Evolutionary conservation across 1,139 yeast species (phyloP).

Genomic region (Debaryomyces sp.): DNA sequence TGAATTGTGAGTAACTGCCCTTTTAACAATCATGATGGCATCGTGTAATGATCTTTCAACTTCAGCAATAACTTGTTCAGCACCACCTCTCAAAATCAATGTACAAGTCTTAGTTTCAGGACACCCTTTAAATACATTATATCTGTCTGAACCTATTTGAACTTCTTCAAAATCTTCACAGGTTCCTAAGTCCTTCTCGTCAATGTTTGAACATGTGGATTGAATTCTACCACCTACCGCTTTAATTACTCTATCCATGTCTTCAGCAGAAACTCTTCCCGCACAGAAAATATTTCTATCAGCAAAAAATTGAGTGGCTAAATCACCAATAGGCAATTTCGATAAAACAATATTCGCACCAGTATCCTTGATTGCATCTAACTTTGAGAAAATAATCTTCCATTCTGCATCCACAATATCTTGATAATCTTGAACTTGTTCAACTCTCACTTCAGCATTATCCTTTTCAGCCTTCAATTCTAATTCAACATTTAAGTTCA

Average conservation of each 20-base stretch:
- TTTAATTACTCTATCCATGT: conserved; percentile 86
- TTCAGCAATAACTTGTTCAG: conserved; percentile 97
- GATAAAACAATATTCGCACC: conserved; percentile 95
- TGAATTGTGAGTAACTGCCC: conserved; percentile 83
- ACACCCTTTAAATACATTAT: conserved; percentile 89
- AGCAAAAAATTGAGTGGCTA: conserved; percentile 97
- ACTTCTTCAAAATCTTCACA: conserved; percentile 87
- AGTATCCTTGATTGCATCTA: conserved; percentile 76
- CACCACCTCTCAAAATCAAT: conserved; percentile 92
- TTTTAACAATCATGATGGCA: conserved; percentile 97
- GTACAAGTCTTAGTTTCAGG: conserved; percentile 95
- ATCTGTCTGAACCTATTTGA: conserved; percentile 95
- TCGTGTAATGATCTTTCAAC: conserved; percentile 97
- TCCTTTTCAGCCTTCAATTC: conserved; percentile 98
- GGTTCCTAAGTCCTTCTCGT: conserved; percentile 72
- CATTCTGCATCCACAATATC: conserved; percentile 98
- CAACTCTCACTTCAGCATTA: conserved; percentile 98
- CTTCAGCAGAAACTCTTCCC: conserved; percentile 88
- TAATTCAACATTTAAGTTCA: conserved; percentile 86
- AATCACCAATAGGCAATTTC: conserved; percentile 94
- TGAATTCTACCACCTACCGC: conserved; percentile 95
- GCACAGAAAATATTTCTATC: conserved; percentile 97
- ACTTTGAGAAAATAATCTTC: conserved; percentile 86
- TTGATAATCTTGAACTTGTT: conserved; percentile 91
- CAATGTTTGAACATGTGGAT: conserved; percentile 83